These are phyloP conservation scores for Salix arbutifolia DNA, from an alignment of 345 rosid genomes.

Conservation along the genomic window DNA sequence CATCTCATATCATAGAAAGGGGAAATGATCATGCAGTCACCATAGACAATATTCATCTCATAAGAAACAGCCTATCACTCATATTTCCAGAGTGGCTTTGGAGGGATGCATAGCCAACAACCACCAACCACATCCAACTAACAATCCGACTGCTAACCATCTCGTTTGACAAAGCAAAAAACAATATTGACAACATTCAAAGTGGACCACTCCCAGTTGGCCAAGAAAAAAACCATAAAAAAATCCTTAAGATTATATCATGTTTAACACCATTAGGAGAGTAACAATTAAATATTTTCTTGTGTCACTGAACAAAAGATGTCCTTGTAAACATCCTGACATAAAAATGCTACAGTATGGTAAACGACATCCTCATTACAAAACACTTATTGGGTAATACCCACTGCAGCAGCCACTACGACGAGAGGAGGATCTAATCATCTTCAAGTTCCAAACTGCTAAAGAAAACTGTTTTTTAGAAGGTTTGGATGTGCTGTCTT, in stretches of 20 bases:
- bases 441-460: slow-evolving; percentile 38
- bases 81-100: slow-evolving; percentile 4
- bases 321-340: slow-evolving; percentile 37
- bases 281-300: slow-evolving; percentile 13
- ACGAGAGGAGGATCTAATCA: slow-evolving; percentile 45
- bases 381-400: slow-evolving; percentile 31
- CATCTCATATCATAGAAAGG: too few species aligned
- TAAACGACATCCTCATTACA: slow-evolving; percentile 45
- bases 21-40: slow-evolving; percentile 4
- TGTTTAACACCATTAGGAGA: slow-evolving; percentile 22
- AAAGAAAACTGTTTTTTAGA: slow-evolving; percentile 42
- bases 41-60: slow-evolving; percentile 14
- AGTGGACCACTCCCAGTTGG: slow-evolving; percentile 15
- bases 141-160: slow-evolving; percentile 37
- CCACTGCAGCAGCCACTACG: slow-evolving; percentile 47
- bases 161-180: slow-evolving; percentile 16
- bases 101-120: slow-evolving; percentile 7
- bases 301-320: slow-evolving; percentile 43
- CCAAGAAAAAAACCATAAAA: slow-evolving; percentile 17
- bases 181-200: slow-evolving; percentile 29
- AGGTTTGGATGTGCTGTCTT: slow-evolving; percentile 53
- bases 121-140: slow-evolving; percentile 21
- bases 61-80: neutral
- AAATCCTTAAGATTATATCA: slow-evolving; percentile 23
- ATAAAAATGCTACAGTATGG: slow-evolving; percentile 38